Conservation (phyloP, 192 early-diverging fungal species). For the Hyaloraphidium curvatum region DNA sequence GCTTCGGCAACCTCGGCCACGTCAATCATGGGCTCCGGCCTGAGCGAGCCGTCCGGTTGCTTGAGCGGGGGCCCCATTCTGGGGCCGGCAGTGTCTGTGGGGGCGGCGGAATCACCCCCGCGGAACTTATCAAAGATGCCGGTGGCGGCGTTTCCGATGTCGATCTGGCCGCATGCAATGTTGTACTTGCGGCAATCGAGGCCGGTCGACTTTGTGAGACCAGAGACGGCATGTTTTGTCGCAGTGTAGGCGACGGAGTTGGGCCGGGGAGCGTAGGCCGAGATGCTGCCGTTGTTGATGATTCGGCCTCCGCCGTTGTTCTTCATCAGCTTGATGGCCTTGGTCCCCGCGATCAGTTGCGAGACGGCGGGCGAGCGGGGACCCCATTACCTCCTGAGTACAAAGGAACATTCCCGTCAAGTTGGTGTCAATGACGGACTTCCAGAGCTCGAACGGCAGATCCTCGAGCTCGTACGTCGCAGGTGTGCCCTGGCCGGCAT, state of each 20-base stretch:
- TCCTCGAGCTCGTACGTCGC: neutral
- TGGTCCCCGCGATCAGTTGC: too few relatives aligned
- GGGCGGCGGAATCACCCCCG: too few relatives aligned
- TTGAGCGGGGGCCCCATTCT: too few relatives aligned
- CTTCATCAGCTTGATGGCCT: constrained; percentile 2
- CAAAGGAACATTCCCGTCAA: neutral
- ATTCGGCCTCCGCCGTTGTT: neutral
- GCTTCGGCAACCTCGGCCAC: neutral
- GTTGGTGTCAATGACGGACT: constrained; percentile 1
- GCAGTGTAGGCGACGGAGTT: constrained; percentile 2
- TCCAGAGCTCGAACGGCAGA: neutral
- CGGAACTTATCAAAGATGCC: too few relatives aligned
- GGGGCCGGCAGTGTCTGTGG: too few relatives aligned
- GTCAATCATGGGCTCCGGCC: neutral
- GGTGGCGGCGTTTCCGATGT: constrained; percentile 4
- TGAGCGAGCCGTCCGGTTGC: neutral
- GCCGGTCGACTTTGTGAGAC: neutral
- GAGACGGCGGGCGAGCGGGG: too few relatives aligned
- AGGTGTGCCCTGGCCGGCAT: neutral
- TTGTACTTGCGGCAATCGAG: neutral
- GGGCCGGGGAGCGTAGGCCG: neutral
- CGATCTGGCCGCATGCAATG: neutral
- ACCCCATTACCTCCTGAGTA: constrained; percentile 1
- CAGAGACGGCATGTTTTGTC: neutral
- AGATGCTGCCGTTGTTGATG: constrained; percentile 2